phyloP scores from a whole-genome alignment of 495 filamentous ascomycete species.

The Cudoniella acicularis region DNA sequence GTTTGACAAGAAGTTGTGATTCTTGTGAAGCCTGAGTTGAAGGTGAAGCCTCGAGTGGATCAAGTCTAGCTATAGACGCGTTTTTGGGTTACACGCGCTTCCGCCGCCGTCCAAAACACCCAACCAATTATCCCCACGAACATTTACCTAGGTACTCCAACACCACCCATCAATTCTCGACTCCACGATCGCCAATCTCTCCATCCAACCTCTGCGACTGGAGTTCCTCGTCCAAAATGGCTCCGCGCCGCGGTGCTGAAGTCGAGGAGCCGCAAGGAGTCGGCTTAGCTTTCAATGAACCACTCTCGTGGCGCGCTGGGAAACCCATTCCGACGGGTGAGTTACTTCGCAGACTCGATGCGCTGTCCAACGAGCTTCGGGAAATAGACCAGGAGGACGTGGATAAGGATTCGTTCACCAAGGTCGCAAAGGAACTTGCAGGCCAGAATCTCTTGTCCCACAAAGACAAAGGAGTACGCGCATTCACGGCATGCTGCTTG shows the following conservation, averaged over 20 bases:
- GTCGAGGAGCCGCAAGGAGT: constrained; percentile 25
- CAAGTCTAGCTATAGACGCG: not conserved
- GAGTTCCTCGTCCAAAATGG: constrained; percentile 20
- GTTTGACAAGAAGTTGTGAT: too few species aligned
- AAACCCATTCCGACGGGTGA: constrained; percentile 81
- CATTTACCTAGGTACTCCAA: not conserved
- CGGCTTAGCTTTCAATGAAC: constrained; percentile 71
- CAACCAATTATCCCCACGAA: not conserved
- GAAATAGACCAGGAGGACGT: constrained; percentile 85
- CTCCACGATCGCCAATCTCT: not conserved
- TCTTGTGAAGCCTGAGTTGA: not conserved
- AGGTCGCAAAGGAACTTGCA: constrained; percentile 85
- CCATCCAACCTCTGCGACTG: constrained; percentile 12
- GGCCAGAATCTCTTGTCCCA: constrained; percentile 78
- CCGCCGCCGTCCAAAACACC: too few species aligned
- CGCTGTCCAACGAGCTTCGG: constrained; percentile 77
- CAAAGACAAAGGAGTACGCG: constrained; percentile 89
- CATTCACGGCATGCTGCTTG: constrained; percentile 82
- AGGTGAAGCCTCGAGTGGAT: not conserved
- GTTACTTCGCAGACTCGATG: constrained; percentile 74
- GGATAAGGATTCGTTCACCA: constrained; percentile 72
- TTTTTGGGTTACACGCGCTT: not conserved
- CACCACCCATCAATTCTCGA: not conserved
- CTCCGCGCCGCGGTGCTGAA: constrained; percentile 24
- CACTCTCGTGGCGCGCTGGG: constrained; percentile 88